Percentiles rank a stretch among this genome's conserved stretches.
phyloP scores from a whole-genome alignment of 1,284 basidiomycete species.

The Pterula multifida region DNA sequence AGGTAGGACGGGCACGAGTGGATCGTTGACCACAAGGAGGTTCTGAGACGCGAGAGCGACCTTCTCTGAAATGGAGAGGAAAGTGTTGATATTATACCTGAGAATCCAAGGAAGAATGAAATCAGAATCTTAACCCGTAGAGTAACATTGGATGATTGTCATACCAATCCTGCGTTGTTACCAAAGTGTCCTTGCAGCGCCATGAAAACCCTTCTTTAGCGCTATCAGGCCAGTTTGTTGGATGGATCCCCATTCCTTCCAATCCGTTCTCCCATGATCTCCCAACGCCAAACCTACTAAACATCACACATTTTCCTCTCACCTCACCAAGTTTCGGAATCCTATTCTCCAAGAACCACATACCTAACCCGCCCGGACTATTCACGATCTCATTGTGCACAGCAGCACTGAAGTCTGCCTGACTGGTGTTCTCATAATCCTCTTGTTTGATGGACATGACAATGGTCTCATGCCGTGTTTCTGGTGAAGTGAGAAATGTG shows the following conservation, averaged over 20 bases:
- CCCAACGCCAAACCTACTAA: conserved; percentile 71
- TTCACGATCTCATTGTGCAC: conserved; percentile 53
- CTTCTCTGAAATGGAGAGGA: conserved; percentile 74
- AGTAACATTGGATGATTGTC: no score
- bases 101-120: conserved; percentile 4
- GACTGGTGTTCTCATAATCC: conserved; percentile 36
- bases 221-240: conserved; percentile 73
- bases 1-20: conserved; percentile 36
- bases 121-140: background rate
- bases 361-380: conserved; percentile 42
- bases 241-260: conserved; percentile 72
- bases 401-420: conserved; percentile 44
- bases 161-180: conserved; percentile 77
- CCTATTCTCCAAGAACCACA: conserved; percentile 74
- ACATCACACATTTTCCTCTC: conserved; percentile 69
- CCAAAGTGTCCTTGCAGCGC: conserved; percentile 54
- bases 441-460: conserved; percentile 85
- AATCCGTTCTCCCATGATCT: conserved; percentile 50
- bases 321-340: conserved; percentile 73
- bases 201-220: conserved; percentile 59
- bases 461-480: conserved; percentile 55
- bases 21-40: conserved; percentile 29
- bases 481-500: conserved; percentile 49
- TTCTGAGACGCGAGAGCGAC: conserved; percentile 39
- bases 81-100: conserved; percentile 70